Conservation (phyloP, 2,329 filamentous ascomycete genomes). For the Chaetothyriales sp. region DNA sequence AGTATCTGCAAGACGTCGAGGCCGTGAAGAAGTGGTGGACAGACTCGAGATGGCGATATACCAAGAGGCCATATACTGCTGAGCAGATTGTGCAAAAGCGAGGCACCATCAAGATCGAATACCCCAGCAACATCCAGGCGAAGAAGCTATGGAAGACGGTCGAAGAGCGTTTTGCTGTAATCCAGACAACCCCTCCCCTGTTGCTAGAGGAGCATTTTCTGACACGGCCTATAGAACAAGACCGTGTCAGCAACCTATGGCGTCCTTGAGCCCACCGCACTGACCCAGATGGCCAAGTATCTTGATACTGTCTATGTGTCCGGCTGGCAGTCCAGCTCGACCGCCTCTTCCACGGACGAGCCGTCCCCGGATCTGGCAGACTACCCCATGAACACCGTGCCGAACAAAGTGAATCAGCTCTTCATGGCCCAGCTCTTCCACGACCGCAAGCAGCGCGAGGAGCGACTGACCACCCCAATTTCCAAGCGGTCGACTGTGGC, state of each 20-base stretch:
- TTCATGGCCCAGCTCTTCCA: conserved; percentile 99
- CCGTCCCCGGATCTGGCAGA: conserved; percentile 95
- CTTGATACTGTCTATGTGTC: conserved; percentile 97
- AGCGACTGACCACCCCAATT: conserved; percentile 65
- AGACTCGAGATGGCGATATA: conserved; percentile 81
- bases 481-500: conserved; percentile 55
- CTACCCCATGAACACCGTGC: conserved; percentile 94
- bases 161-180: conserved; percentile 70
- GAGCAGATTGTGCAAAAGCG: conserved; percentile 96
- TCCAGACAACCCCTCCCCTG: conserved; percentile 11
- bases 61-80: conserved; percentile 81
- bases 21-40: conserved; percentile 90
- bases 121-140: conserved; percentile 71
- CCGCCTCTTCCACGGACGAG: conserved; percentile 85
- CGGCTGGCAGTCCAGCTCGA: conserved; percentile 96
- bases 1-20: conserved; percentile 69
- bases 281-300: conserved; percentile 99
- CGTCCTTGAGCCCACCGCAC: conserved; percentile 93
- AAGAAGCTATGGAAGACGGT: conserved; percentile 94
- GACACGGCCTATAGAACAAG: conserved; percentile 41
- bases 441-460: conserved; percentile 95
- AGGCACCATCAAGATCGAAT: conserved; percentile 77
- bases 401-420: conserved; percentile 93
- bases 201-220: neutral
- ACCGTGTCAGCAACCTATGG: conserved; percentile 92